Percentiles rank a stretch among this genome's conserved stretches.
Evolutionary conservation across 2,329 filamentous ascomycete species (phyloP).

Genomic region (Dothistroma pini): DNA sequence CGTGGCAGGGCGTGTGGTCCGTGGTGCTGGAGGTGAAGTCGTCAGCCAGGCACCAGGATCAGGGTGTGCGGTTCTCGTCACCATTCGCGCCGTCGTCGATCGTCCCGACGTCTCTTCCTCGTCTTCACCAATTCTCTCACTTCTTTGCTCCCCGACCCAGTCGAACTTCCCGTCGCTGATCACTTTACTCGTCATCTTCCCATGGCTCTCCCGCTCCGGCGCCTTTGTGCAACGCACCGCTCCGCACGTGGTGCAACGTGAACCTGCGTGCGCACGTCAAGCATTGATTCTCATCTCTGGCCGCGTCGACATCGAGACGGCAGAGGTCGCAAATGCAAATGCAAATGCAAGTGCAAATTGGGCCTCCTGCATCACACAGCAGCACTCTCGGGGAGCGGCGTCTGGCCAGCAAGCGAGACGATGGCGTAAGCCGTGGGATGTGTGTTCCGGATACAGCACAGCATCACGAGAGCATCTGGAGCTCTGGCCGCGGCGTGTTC

Average conservation of each 20-base stretch:
- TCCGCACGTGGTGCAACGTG: constrained; percentile 5
- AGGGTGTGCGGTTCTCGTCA: neutral
- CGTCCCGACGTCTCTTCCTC: neutral
- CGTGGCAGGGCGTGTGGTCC: neutral
- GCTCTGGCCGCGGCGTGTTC: neutral
- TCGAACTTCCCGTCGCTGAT: neutral
- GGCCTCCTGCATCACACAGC: neutral
- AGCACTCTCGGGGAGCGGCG: neutral
- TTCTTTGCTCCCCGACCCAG: neutral
- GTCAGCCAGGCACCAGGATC: neutral
- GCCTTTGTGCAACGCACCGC: constrained; percentile 2
- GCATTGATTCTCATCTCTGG: neutral
- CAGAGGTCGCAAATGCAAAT: neutral
- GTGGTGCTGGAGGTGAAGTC: neutral
- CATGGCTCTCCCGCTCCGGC: neutral
- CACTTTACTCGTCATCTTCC: neutral
- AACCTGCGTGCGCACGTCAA: neutral
- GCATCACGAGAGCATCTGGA: neutral
- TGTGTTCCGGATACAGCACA: neutral
- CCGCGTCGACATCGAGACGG: neutral
- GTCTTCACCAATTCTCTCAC: neutral
- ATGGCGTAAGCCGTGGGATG: neutral
- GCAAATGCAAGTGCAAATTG: neutral
- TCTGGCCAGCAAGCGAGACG: neutral
- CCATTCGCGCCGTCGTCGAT: neutral